Conservation (phyloP, 208 protist genomes). For the Leishmania martiniquensis region DNA sequence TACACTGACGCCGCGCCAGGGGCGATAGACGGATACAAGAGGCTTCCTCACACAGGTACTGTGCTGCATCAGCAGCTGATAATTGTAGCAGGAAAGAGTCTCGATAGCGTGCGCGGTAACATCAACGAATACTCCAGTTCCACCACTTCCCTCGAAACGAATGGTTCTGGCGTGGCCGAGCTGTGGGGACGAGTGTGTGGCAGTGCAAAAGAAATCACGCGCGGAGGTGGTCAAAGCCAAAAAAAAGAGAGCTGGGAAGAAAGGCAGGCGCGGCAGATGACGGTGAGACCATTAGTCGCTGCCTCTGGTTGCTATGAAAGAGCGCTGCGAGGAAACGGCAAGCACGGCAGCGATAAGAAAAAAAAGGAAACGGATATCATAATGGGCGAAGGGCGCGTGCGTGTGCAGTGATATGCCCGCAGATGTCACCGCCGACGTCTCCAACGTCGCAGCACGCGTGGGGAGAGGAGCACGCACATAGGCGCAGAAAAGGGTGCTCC, state of each 20-base stretch:
- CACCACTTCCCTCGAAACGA: neutral
- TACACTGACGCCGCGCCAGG: neutral
- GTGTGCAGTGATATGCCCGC: neutral
- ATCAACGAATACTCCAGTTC: neutral
- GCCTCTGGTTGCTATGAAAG: neutral
- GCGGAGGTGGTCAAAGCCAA: neutral
- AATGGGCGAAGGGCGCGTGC: neutral
- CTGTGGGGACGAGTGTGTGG: neutral
- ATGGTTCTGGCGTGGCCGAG: neutral
- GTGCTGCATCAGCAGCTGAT: neutral
- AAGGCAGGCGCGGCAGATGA: too few species aligned
- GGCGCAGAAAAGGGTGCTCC: neutral
- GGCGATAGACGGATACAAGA: neutral
- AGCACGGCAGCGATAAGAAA: neutral
- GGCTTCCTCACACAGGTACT: neutral
- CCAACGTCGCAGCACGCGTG: neutral
- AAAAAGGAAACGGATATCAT: conserved; percentile 11
- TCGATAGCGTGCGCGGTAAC: neutral
- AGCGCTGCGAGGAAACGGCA: neutral
- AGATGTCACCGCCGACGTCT: neutral
- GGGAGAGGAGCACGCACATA: neutral
- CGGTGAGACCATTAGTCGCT: neutral
- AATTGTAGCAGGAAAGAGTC: neutral
- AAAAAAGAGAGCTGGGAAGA: neutral
- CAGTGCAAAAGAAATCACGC: neutral